Conservation (phyloP, 768 basidiomycete species). For the Auricularia sp. region DNA sequence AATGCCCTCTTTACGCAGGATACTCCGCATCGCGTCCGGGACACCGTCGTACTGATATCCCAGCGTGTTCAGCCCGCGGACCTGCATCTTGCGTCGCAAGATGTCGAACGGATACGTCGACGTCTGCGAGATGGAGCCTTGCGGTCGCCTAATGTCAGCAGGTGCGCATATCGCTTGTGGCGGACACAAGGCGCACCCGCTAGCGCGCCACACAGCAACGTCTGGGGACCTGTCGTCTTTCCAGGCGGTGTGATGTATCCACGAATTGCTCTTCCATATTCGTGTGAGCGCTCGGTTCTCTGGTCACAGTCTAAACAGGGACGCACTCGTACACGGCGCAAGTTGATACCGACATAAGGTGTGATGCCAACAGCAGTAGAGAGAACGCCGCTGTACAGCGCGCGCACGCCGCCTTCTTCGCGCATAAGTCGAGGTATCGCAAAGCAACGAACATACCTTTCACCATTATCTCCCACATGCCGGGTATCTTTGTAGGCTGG, state of each 20-base stretch:
- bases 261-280: slow-evolving; percentile 34
- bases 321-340: slow-evolving; percentile 69
- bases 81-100: slow-evolving; percentile 90
- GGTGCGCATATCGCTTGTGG: not conserved
- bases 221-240: slow-evolving; percentile 53
- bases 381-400: slow-evolving; percentile 74
- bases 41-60: slow-evolving; percentile 71
- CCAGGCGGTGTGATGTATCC: slow-evolving; percentile 74
- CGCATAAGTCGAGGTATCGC: slow-evolving; percentile 39
- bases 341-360: slow-evolving; percentile 72
- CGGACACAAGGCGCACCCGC: slow-evolving; percentile 43
- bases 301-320: not conserved
- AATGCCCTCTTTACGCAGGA: slow-evolving; percentile 64
- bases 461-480: slow-evolving; percentile 78
- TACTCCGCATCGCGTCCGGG: slow-evolving; percentile 60
- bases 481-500: slow-evolving; percentile 17
- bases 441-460: slow-evolving; percentile 23
- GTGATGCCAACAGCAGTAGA: slow-evolving; percentile 85
- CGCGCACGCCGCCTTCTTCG: slow-evolving; percentile 86
- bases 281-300: not conserved
- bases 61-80: slow-evolving; percentile 60
- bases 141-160: slow-evolving; percentile 6
- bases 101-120: slow-evolving; percentile 96
- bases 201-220: slow-evolving; percentile 76
- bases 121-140: slow-evolving; percentile 86